phyloP scores from a whole-genome alignment of 495 filamentous ascomycete species.

The Neurospora tetrasperma region DNA sequence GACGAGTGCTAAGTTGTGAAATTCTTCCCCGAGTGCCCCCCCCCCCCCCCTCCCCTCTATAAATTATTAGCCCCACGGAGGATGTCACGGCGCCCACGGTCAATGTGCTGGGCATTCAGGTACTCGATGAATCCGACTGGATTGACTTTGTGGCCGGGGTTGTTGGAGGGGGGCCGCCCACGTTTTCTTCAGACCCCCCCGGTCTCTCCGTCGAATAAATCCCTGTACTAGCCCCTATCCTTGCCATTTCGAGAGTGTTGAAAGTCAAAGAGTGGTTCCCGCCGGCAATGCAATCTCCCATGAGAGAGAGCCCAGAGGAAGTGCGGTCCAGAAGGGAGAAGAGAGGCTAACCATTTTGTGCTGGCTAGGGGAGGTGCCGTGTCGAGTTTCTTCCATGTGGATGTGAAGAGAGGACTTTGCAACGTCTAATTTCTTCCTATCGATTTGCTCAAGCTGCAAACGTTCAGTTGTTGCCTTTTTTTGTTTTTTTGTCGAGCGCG shows the following conservation, averaged over 20 bases:
- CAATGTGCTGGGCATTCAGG: not conserved
- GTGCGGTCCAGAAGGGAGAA: not conserved
- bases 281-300: not conserved
- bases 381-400: not conserved
- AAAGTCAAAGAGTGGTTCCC: not conserved
- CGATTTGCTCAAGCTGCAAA: not conserved
- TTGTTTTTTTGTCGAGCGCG: not conserved
- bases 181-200: not conserved
- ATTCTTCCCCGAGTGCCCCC: not conserved
- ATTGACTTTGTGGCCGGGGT: not conserved
- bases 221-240: not conserved
- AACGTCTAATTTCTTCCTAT: not conserved
- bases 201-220: not conserved
- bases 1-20: not conserved
- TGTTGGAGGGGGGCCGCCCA: not conserved
- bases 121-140: not conserved
- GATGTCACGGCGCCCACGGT: not conserved
- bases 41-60: not conserved
- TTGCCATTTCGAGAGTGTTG: not conserved
- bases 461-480: not conserved
- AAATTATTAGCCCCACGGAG: not conserved
- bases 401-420: not conserved
- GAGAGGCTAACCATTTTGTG: not conserved
- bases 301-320: not conserved
- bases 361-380: not conserved